Base-by-base conservation (phyloP, 2,329 filamentous ascomycete genomes). In the Xylaria sp. region DNA sequence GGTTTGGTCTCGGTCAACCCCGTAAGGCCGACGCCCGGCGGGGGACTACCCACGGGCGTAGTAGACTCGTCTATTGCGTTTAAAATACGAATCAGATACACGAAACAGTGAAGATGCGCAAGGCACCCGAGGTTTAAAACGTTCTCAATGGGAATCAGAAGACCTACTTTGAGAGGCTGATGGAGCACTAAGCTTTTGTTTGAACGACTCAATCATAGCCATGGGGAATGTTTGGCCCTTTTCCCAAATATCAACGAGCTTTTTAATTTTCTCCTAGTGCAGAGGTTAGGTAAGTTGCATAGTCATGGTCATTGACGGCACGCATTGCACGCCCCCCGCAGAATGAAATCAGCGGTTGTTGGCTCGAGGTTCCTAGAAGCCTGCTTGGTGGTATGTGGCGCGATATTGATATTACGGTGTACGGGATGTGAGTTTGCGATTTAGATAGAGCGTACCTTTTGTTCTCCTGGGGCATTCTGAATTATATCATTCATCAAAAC, bases 211-310 rank as follows among this genome's bases (percentile, higher is more conserved):
- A 70, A 99, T 86, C 87, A 97, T 89, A 55, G 88, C 78, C 41
- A 84, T 76, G 25, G 95, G 93, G 77, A 99, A 98, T 21, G 93
- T 98, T 74, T 90, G 89, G 67, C 92, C 92, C 73, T 95, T 95
- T 76, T 97, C 93, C 95, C 95, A 99, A 69, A 99, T 99, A 75
- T 97, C 93, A 79, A 98, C 83, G 70, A 99, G 86, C 77, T 98
- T 98, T 75, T 85, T 89, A 78, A 98, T 94, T 82, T 97, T 98
- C 76, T 96, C 92, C 91, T 95, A 90, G 82, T 88, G 74, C 67
- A 73, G 75, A 70, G 69, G 68, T 70, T 70, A 74, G 73, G 81
- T 84, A 75, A 78, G 77, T 75, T 7, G 65, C 67, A 76, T 77
- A 73, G 75, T 67, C 67, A 69, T 67, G 62, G 63, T 70, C 65